Percentiles rank a stretch among this genome's conserved stretches.
Evolutionary conservation across 176 grass and related monocot genomes (phyloP).

Genomic region (Aegilops sharonensis): DNA sequence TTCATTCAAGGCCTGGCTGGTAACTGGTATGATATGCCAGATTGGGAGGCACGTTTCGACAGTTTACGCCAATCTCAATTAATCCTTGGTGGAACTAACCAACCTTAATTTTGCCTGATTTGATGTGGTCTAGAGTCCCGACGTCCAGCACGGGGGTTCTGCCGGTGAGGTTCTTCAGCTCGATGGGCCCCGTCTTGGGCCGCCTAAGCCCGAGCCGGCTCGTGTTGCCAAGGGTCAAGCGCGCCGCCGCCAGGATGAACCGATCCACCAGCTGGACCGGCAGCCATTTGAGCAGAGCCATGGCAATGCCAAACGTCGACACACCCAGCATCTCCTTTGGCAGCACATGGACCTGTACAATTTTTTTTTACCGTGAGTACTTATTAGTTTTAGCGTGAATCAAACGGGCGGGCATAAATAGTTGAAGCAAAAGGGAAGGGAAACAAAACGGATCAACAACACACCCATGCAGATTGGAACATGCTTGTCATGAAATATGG

Average conservation of each 20-base stretch:
- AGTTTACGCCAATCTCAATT: not conserved
- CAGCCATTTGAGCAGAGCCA: constrained; percentile 67
- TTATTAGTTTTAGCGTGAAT: not conserved
- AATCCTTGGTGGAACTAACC: constrained; percentile 17
- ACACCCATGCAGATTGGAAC: constrained; percentile 28
- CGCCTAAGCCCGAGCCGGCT: constrained; percentile 64
- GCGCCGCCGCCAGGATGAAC: constrained; percentile 60
- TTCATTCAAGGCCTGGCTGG: not conserved
- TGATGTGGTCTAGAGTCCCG: constrained; percentile 77
- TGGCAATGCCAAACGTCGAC: constrained; percentile 82
- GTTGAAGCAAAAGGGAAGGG: not conserved
- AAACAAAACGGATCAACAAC: not conserved
- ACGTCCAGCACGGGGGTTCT: constrained; percentile 91
- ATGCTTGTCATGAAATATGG: not conserved
- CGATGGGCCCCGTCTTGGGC: constrained; percentile 87
- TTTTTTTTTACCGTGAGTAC: no score
- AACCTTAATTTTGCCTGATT: constrained; percentile 95
- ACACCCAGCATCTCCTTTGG: constrained; percentile 83
- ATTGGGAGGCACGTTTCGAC: not conserved
- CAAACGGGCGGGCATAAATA: not conserved
- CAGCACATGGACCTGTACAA: constrained; percentile 70
- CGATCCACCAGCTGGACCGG: constrained; percentile 63
- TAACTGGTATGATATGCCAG: not conserved
- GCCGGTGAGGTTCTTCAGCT: constrained; percentile 92
- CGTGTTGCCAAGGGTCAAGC: constrained; percentile 69